Base-by-base conservation (phyloP, 257 asterid species). In the Leonotis leonurus region DNA sequence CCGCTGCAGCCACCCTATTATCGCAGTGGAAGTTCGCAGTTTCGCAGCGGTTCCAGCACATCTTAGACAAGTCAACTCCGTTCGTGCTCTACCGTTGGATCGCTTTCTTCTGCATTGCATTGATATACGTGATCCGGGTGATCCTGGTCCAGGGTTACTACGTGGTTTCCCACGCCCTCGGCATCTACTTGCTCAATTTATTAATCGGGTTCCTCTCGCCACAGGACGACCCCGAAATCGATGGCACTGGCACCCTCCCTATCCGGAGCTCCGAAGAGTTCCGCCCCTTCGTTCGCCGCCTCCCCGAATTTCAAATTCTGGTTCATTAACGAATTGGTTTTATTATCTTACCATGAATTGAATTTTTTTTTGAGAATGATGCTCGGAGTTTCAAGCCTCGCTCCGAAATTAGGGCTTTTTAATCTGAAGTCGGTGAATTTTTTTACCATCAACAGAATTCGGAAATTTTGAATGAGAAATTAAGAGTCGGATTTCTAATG, bases 231-330 rank as follows among this genome's bases (percentile, higher is more conserved):
- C 85, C 82, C 48, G 83, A 72, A 37, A 65, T 72, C 35, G 43
- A 70, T 25, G 78, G 63, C 8, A 79, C 56, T 16, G 77, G 59
- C 8, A 80, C 60, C 17, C 77, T 83, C 26, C 85, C 89, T 13
- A 53, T 66, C 61, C 82, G 77, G 70, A 67, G 51, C 65, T 70
- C 86, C 49, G 83, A 84, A 39, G 90, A 83, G 76, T 83, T 74
- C 54, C 85, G 90, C 53, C 92, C 92, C n/a, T 81, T 84, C 46
- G 84, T 77, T 26, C 82, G 86, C 56, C 84, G 92, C 63, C 76
- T 82, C 1, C 81, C 86, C 8, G 86, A 85, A 66, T 82, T n/a
- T 77, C 32, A 80, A 70, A 65, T 82, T 82, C 75, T 85, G 89
- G 93, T 85, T 41, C 9, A 67, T 48, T 51, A n/a, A n/a, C n/a